These are phyloP conservation scores for Penicillium malachiteum DNA, from an alignment of 495 filamentous ascomycete species.

Conservation along the genomic window DNA sequence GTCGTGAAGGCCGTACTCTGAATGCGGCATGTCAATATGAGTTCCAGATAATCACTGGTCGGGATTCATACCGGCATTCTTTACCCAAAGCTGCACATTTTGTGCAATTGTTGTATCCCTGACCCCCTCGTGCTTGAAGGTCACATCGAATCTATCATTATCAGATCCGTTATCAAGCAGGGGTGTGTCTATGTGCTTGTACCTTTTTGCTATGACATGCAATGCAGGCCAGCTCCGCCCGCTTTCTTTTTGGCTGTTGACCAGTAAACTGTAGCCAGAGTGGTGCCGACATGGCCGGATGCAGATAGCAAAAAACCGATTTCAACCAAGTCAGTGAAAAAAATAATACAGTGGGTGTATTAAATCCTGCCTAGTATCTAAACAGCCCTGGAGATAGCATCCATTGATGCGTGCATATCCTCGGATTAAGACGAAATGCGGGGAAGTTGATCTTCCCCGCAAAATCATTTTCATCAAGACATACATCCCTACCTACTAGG, in stretches of 20 bases:
- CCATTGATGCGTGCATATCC: no score
- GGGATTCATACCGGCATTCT: conserved; percentile 22
- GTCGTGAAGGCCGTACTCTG: conserved; percentile 16
- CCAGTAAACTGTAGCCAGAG: conserved; percentile 18
- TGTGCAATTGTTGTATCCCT: conserved; percentile 27
- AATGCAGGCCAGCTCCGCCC: conserved; percentile 34
- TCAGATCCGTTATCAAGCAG: background rate
- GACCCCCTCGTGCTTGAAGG: conserved; percentile 24
- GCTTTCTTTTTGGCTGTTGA: conserved; percentile 28
- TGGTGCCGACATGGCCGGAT: conserved; percentile 4
- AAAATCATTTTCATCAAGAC: background rate
- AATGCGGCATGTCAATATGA: background rate
- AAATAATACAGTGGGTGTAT: no score
- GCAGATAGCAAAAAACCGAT: background rate
- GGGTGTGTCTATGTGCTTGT: background rate
- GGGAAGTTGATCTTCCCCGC: background rate
- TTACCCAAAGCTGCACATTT: conserved; percentile 27
- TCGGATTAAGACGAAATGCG: background rate
- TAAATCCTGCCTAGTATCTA: no score
- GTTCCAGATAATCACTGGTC: background rate
- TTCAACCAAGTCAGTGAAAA: background rate
- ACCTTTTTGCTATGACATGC: conserved; percentile 39
- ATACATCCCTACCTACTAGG: no score
- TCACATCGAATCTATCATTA: conserved; percentile 32
- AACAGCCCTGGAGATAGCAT: no score